Evolutionary conservation across 371 early-diverging fungal species (phyloP).

Genomic region (Cokeromyces recurvatus): DNA sequence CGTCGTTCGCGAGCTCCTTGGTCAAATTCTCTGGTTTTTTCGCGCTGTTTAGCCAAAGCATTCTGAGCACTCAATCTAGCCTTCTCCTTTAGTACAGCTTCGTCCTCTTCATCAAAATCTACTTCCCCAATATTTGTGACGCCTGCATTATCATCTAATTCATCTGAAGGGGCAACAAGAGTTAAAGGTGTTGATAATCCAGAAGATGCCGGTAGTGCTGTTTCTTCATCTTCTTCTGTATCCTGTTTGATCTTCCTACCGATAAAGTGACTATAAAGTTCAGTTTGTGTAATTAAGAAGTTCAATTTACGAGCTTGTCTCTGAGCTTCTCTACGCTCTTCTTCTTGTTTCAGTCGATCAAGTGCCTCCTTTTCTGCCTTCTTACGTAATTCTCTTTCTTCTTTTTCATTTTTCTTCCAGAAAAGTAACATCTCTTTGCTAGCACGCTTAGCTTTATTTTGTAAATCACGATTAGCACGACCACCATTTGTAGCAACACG

Average conservation of each 20-base stretch:
- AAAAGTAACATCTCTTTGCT: slow-evolving; percentile 67
- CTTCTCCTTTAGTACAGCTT: slow-evolving; percentile 62
- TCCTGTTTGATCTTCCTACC: slow-evolving; percentile 69
- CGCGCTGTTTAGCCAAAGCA: slow-evolving; percentile 74
- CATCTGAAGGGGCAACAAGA: slow-evolving; percentile 7
- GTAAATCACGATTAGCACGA: slow-evolving; percentile 40
- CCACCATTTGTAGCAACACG: slow-evolving; percentile 46
- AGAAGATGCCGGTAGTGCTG: slow-evolving; percentile 29
- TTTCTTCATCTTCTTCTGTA: slow-evolving; percentile 41
- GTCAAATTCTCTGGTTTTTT: slow-evolving; percentile 71
- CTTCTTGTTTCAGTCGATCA: slow-evolving; percentile 78
- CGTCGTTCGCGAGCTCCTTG: slow-evolving; percentile 48
- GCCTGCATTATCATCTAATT: slow-evolving; percentile 13
- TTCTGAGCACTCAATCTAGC: slow-evolving; percentile 75
- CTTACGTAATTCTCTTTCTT: slow-evolving; percentile 87
- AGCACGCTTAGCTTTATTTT: slow-evolving; percentile 40
- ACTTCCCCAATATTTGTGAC: slow-evolving; percentile 51
- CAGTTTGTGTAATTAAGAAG: slow-evolving; percentile 96
- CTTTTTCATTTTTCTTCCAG: slow-evolving; percentile 89
- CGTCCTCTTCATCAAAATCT: slow-evolving; percentile 79
- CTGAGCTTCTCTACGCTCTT: slow-evolving; percentile 85
- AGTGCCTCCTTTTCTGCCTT: slow-evolving; percentile 89
- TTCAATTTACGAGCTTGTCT: slow-evolving; percentile 94
- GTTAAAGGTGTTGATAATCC: slow-evolving; percentile 17
- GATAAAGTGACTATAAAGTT: slow-evolving; percentile 96